Percentiles rank a stretch among this genome's conserved stretches.
Conservation (phyloP, 306 rosid species). For the Trichosanthes cucumerina region DNA sequence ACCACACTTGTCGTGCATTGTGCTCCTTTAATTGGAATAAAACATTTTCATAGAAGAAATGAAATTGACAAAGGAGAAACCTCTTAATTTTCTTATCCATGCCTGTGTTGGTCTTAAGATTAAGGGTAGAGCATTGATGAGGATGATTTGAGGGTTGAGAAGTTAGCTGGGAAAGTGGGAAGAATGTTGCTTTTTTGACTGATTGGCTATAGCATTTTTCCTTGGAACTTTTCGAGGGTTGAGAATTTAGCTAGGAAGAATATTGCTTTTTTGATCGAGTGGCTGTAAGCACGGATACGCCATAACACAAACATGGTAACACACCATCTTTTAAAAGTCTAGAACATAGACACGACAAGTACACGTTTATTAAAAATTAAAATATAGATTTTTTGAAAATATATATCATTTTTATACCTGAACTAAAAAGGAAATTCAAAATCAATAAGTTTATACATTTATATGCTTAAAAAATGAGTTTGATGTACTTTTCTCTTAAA, state of each 20-base stretch:
- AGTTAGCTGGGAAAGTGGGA: background rate
- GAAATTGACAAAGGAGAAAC: background rate
- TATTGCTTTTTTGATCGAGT: background rate
- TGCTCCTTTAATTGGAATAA: background rate
- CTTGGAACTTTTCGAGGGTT: background rate
- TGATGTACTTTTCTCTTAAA: too few relatives aligned
- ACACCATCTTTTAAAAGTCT: too few relatives aligned
- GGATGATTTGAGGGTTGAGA: background rate
- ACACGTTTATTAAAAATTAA: too few relatives aligned
- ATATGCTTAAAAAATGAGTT: too few relatives aligned
- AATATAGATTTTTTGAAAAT: too few relatives aligned
- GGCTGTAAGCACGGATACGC: background rate
- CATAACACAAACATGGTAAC: too few relatives aligned
- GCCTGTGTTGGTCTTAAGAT: background rate
- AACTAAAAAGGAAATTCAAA: too few relatives aligned
- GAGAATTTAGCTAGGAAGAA: background rate
- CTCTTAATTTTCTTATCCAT: slow-evolving; percentile 2
- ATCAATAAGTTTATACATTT: too few relatives aligned
- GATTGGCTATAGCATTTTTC: background rate
- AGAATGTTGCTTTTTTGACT: background rate
- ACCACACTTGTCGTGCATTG: background rate
- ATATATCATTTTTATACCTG: too few relatives aligned
- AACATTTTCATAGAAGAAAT: background rate
- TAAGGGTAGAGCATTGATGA: background rate
- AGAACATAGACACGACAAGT: too few relatives aligned